These are phyloP conservation scores for Stentor coeruleus DNA, from an alignment of 73 alveolate genomes.

Conservation along the genomic window DNA sequence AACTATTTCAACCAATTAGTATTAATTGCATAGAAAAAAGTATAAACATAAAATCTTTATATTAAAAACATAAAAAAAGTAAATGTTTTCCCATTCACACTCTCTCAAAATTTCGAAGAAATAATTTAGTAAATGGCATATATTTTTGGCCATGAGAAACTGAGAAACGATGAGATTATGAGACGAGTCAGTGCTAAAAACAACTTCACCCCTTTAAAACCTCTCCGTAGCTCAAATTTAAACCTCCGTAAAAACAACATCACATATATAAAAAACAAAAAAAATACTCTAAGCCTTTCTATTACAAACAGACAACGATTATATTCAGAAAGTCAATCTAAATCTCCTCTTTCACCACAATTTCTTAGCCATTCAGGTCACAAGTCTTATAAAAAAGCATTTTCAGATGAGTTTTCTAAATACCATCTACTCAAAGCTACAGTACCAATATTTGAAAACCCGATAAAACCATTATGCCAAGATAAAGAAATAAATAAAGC, in stretches of 20 bases:
- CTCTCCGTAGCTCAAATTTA: background rate
- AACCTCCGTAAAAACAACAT: background rate
- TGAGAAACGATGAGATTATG: background rate
- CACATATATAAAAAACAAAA: background rate
- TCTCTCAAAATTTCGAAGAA: too few relatives aligned
- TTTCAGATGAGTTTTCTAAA: background rate
- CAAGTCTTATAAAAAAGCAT: background rate
- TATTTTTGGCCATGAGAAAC: background rate
- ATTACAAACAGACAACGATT: background rate
- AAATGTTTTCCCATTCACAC: too few relatives aligned
- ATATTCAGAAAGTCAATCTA: background rate
- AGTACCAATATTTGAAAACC: too few relatives aligned
- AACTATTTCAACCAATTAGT: too few relatives aligned
- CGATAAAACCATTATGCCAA: background rate
- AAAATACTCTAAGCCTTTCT: too few relatives aligned
- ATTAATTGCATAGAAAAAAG: too few relatives aligned
- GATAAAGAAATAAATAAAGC: background rate
- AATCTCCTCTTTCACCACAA: background rate
- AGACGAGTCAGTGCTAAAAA: background rate
- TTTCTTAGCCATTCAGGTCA: background rate
- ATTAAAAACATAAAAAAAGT: too few relatives aligned
- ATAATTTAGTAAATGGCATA: background rate
- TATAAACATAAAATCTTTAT: too few relatives aligned
- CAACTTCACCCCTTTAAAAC: conserved; percentile 1
- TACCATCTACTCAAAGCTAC: too few relatives aligned